Evolutionary conservation across 139 green algal species (phyloP), one percentile per base, ranked within the genome.

Genomic region (Tetradesmus obliquus): DNA sequence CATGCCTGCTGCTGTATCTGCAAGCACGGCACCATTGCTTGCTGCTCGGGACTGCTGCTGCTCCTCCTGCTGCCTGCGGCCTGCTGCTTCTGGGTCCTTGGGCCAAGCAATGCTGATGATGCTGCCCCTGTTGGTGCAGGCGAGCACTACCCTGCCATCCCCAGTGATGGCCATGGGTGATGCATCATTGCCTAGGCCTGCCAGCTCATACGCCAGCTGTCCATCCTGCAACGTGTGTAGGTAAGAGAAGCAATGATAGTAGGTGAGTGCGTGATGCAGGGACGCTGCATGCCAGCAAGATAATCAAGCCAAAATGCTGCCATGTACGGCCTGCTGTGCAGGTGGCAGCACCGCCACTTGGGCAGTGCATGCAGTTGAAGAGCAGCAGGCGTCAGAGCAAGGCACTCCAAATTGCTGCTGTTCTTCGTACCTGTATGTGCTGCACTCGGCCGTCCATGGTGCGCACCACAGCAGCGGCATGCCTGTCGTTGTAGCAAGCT

Each of bases 381-480:
- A 24, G 53, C 12, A 4, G 66, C 5, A 1, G 12, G 80, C 53
- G 13, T 24, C 51, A 45, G 32, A 45, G 32, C 32, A 45, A n/a
- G 32, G 8, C 53, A 24, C 80, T 10, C 79, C 0, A 57, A 8
- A 57, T 0, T 17, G 32, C 85, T 53, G 82, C 55, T 3, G 20
- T 0, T 7, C 7, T 58, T 6, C 53, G 20, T 55, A 87, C 79
- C 88, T 91, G 24, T 4, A 89, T 15, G 51, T 92, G 89, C 66
- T 92, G 89, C 54, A 92, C 55, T 0, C 82, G 89, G 7, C 89
- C 89, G 72, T 89, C 82, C 53, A 88, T 82, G 8, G 82, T 92
- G 9, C 89, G 81, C 66, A 71, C 89, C 24, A 92, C 53, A 53
- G 81, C 89, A 66, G 80, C 82, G 6, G 12, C 69, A 15, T 74